Conservation (phyloP, 805 yeast genomes). For the Lipomyces orientalis region DNA sequence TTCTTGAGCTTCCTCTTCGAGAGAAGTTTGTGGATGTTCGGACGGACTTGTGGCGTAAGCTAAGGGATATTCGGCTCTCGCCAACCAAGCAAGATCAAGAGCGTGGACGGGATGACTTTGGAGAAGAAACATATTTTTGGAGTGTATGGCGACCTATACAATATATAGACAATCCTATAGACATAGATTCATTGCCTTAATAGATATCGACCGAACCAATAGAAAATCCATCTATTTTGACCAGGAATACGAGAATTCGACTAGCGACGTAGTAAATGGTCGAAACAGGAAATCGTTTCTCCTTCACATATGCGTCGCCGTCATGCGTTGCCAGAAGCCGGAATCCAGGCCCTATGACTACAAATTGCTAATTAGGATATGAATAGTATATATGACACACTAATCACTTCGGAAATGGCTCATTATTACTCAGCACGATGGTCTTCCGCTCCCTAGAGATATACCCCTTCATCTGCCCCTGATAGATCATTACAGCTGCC, state of each 20-base stretch:
- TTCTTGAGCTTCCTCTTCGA: conserved; percentile 80
- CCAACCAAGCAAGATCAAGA: conserved; percentile 53
- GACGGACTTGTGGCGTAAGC: conserved; percentile 59
- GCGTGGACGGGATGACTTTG: conserved; percentile 85
- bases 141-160: conserved; percentile 39
- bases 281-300: too few relatives aligned
- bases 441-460: conserved; percentile 76
- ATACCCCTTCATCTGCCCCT: conserved; percentile 75
- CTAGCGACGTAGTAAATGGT: too few relatives aligned
- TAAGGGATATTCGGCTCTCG: conserved; percentile 48
- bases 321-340: too few relatives aligned
- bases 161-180: conserved; percentile 2
- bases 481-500: conserved; percentile 67
- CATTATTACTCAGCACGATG: conserved; percentile 73
- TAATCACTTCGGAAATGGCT: conserved; percentile 65
- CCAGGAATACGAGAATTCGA: too few relatives aligned
- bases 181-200: neutral
- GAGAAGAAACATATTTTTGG: conserved; percentile 59
- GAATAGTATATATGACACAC: neutral
- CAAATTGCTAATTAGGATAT: neutral
- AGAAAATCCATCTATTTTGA: neutral
- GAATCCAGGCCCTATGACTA: too few relatives aligned
- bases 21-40: conserved; percentile 70
- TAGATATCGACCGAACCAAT: neutral
- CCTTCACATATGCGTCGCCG: too few relatives aligned